Percentiles rank a stretch among this genome's conserved stretches.
Conservation (phyloP, 2,329 filamentous ascomycete genomes). For the Curvularia hawaiiensis region DNA sequence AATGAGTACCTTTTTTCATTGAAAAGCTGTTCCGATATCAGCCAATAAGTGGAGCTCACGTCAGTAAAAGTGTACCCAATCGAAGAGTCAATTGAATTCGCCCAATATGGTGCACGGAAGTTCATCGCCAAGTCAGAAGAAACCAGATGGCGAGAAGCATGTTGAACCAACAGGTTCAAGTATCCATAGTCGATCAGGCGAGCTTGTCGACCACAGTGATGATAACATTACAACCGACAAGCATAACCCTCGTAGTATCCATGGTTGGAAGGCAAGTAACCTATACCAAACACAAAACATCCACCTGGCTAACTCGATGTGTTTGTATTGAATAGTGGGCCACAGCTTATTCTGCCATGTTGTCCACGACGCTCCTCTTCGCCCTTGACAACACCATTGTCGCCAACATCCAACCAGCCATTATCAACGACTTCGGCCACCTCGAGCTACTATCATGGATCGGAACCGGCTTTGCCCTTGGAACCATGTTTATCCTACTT, state of each 20-base stretch:
- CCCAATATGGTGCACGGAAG: background rate
- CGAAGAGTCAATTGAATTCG: background rate
- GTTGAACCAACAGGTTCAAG: background rate
- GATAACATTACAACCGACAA: too few species aligned
- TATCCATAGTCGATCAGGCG: background rate
- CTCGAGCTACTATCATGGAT: slow-evolving; percentile 36
- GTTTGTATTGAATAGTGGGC: background rate
- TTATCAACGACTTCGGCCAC: slow-evolving; percentile 32
- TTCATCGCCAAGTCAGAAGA: background rate
- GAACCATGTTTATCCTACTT: slow-evolving; percentile 19
- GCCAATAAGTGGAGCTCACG: background rate
- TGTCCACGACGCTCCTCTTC: slow-evolving; percentile 19
- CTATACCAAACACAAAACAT: too few species aligned
- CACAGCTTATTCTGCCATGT: background rate
- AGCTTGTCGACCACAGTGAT: background rate
- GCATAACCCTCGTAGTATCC: background rate
- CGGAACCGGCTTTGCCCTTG: slow-evolving; percentile 37
- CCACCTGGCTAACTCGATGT: too few species aligned
- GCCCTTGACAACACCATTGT: slow-evolving; percentile 35
- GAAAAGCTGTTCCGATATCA: background rate
- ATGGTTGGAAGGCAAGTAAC: slow-evolving; percentile 6
- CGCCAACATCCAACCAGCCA: slow-evolving; percentile 37
- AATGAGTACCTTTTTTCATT: background rate
- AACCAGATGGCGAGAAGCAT: background rate
- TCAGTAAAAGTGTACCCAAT: background rate